Conservation (phyloP, 805 yeast species). For the Torulaspora franciscae region DNA sequence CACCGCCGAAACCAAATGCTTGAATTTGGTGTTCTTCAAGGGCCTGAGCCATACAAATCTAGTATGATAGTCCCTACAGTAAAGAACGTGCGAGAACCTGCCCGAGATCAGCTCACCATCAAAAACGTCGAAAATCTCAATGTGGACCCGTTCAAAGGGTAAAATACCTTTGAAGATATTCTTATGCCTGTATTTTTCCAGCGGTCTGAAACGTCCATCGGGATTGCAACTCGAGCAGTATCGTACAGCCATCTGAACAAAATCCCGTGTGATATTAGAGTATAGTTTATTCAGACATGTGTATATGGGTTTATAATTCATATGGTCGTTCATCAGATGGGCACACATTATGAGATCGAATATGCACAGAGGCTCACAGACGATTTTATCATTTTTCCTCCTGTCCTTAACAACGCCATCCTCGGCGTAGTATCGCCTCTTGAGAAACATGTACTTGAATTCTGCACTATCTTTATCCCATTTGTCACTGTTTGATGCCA, state of each 20-base stretch:
- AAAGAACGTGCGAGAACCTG: conserved; percentile 28
- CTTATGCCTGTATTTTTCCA: conserved; percentile 15
- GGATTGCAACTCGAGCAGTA: conserved; percentile 33
- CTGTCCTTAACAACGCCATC: conserved; percentile 25
- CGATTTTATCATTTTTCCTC: conserved; percentile 21
- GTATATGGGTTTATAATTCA: conserved; percentile 16
- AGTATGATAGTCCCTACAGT: conserved; percentile 30
- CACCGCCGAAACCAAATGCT: conserved; percentile 18
- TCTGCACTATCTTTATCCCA: conserved; percentile 19
- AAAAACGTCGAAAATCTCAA: conserved; percentile 31
- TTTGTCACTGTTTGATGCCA: conserved; percentile 20
- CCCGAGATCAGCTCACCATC: conserved; percentile 23
- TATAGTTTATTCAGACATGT: conserved; percentile 18
- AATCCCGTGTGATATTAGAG: conserved; percentile 27
- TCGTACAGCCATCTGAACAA: conserved; percentile 17
- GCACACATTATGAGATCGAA: conserved; percentile 29
- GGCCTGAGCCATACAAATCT: conserved; percentile 33
- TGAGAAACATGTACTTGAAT: conserved; percentile 20
- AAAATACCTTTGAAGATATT: conserved; percentile 20
- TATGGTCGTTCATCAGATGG: conserved; percentile 33
- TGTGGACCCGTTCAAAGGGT: conserved; percentile 30
- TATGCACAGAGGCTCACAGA: conserved; percentile 30
- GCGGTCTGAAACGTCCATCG: conserved; percentile 10
- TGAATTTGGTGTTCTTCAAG: conserved; percentile 23
- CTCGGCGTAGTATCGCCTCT: conserved; percentile 25